A percentile compares a stretch with the other conserved stretches of the same genome.
These are phyloP conservation scores for Russula griseocarnosa DNA, from an alignment of 768 basidiomycete species.

Conservation along the genomic window DNA sequence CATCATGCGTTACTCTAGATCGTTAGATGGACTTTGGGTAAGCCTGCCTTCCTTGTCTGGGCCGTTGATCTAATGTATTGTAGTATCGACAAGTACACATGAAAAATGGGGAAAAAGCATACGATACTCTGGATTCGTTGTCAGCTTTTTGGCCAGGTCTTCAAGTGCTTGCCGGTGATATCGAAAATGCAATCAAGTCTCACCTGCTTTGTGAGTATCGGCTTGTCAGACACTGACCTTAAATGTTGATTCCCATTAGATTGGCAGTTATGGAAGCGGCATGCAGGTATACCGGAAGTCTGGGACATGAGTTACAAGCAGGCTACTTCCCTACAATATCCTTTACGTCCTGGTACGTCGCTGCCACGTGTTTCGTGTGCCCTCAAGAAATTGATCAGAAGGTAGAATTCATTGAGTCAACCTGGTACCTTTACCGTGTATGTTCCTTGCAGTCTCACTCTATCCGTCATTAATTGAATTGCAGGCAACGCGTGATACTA, in stretches of 20 bases:
- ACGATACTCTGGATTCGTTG: constrained; percentile 84
- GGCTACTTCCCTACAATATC: constrained; percentile 75
- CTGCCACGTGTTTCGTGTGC: background rate
- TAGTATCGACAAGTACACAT: constrained; percentile 89
- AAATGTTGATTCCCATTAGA: constrained; percentile 42
- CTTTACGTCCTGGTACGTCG: constrained; percentile 59
- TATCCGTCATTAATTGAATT: constrained; percentile 19
- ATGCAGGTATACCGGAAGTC: constrained; percentile 87
- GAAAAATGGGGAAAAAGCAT: constrained; percentile 55
- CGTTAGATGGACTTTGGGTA: constrained; percentile 87
- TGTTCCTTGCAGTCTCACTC: constrained; percentile 29
- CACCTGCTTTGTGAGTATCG: constrained; percentile 74
- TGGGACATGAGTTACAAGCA: constrained; percentile 75
- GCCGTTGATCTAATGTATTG: constrained; percentile 5
- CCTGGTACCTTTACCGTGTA: constrained; percentile 91
- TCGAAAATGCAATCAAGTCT: constrained; percentile 87
- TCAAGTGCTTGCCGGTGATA: constrained; percentile 80
- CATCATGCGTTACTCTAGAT: constrained; percentile 75
- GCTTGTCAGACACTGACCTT: background rate
- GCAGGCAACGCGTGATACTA: constrained; percentile 87
- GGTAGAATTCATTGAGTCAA: constrained; percentile 90
- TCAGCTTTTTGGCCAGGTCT: constrained; percentile 98
- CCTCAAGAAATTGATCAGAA: constrained; percentile 2
- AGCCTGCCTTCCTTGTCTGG: constrained; percentile 27
- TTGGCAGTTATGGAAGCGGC: constrained; percentile 89